Evolutionary conservation across 2,329 filamentous ascomycete genomes (phyloP).

Genomic region (Pseudonectria buxi): DNA sequence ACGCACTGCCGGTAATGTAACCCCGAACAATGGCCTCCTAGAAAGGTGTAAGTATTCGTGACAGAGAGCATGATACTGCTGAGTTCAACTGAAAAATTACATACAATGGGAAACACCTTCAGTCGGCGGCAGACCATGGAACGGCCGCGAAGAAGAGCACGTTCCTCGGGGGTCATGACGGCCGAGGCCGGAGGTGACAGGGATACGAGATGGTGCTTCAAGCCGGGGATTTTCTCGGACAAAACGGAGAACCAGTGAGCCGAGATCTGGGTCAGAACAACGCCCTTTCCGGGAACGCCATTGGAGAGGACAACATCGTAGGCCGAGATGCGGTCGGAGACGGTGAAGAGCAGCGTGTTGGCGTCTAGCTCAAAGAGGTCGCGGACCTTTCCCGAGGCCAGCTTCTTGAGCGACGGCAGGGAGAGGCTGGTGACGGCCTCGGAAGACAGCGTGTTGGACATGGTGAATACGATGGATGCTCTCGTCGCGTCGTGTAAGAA

Average conservation of each 20-base stretch:
- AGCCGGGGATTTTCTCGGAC: conserved; percentile 35
- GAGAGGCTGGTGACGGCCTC: conserved; percentile 1
- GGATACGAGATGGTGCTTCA: conserved; percentile 47
- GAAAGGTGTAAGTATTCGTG: conserved; percentile 2
- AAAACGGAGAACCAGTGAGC: conserved; percentile 51
- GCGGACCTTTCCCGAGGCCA: conserved; percentile 60
- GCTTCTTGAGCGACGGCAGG: conserved; percentile 28
- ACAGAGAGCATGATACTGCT: background rate
- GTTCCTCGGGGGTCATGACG: conserved; percentile 36
- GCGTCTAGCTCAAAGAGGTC: conserved; percentile 68
- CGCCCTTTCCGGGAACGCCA: conserved; percentile 48
- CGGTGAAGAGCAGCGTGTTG: conserved; percentile 68
- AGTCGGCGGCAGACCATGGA: conserved; percentile 72
- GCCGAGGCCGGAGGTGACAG: conserved; percentile 32
- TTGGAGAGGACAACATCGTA: conserved; percentile 90
- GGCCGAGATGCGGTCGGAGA: conserved; percentile 86
- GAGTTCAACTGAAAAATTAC: too few species aligned
- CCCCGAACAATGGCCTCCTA: conserved; percentile 55
- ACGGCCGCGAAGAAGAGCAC: conserved; percentile 51
- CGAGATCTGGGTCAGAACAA: conserved; percentile 39
- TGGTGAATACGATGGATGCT: too few species aligned
- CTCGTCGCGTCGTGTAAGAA: too few species aligned
- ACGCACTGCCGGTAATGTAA: conserved; percentile 81
- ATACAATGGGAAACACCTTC: conserved; percentile 61
- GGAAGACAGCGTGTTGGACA: too few species aligned